Evolutionary conservation across 192 early-diverging fungal genomes (phyloP).

Genomic region (Podila verticillata): DNA sequence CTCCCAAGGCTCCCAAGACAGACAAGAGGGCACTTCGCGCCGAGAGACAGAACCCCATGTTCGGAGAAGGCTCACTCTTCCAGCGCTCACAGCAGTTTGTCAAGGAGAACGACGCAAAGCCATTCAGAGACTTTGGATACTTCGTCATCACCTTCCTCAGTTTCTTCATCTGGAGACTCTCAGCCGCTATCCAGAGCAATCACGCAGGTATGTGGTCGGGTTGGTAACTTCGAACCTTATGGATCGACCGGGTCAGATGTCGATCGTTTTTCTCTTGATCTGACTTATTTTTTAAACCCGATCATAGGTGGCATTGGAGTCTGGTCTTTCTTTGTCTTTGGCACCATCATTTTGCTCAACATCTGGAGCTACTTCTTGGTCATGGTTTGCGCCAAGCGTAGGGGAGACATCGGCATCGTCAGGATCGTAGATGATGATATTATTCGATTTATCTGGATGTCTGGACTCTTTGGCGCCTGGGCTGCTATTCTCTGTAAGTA

Average conservation of each 20-base stretch:
- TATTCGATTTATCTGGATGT: slow-evolving; percentile 23
- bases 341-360: slow-evolving; percentile 20
- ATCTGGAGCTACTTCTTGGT: slow-evolving; percentile 45
- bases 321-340: slow-evolving; percentile 33
- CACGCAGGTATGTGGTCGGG: slow-evolving; percentile 8
- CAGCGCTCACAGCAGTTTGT: slow-evolving; percentile 33
- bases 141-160: slow-evolving; percentile 10
- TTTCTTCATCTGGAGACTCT: slow-evolving; percentile 38
- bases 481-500: slow-evolving; percentile 35
- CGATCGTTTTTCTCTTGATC: too few relatives aligned
- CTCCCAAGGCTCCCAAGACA: slow-evolving; percentile 29
- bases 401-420: slow-evolving; percentile 43
- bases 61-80: slow-evolving; percentile 24
- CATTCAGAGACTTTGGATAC: slow-evolving; percentile 41
- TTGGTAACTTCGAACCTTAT: too few relatives aligned
- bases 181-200: slow-evolving; percentile 1
- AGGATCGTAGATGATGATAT: slow-evolving; percentile 29
- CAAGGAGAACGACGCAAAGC: slow-evolving; percentile 33
- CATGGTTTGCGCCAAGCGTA: slow-evolving; percentile 10
- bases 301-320: slow-evolving; percentile 3
- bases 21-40: slow-evolving; percentile 10
- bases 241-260: too few relatives aligned
- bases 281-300: neutral
- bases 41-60: slow-evolving; percentile 10
- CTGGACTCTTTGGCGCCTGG: slow-evolving; percentile 45